Evolutionary conservation across 352 stramenopile genomes (phyloP), one percentile per base, ranked within the genome.

Genomic region (Globisporangium cystogenes): DNA sequence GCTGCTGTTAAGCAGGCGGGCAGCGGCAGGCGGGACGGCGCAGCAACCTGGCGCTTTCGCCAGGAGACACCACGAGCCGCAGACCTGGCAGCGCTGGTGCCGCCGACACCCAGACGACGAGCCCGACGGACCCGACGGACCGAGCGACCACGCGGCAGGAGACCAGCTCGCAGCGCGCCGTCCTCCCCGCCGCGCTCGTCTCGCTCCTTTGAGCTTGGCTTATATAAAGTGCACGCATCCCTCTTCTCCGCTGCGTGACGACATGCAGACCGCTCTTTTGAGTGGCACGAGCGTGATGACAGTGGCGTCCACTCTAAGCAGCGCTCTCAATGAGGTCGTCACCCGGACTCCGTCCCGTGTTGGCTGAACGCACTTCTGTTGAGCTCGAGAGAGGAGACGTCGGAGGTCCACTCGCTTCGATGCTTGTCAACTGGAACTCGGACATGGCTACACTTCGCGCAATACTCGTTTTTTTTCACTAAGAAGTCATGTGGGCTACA

Each of bases 1-100:
- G 82, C 53, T 93, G 82, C 67, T 93, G 82, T 68, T 93, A 90
- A 86, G 36, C 20, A 29, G 14, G 27, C n/a, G 37, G 44, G 26
- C 20, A 27, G 15, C 41, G 41, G 16, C 21, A 2, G 16, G 29
- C 8, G 29, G 29, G n/a, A n/a, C n/a, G n/a, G n/a, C n/a, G n/a
- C n/a, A n/a, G n/a, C n/a, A n/a, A n/a, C n/a, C n/a, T n/a, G n/a
- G n/a, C n/a, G n/a, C n/a, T n/a, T n/a, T n/a, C n/a, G n/a, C n/a
- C n/a, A n/a, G n/a, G n/a, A n/a, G n/a, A n/a, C n/a, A n/a, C n/a
- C n/a, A 39, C 2, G 12, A 16, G 15, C 8, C 18, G 14, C 4
- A 18, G 14, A 39, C 12, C 14, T 6, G 33, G 11, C 33, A 39
- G 29, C 39, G 39, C 39, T 16, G 16, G 7, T 44, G 39, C 39